Percentiles rank a stretch among this genome's conserved stretches.
phyloP scores from a whole-genome alignment of 2,329 filamentous ascomycete species.

The Coniochaeta sp. region DNA sequence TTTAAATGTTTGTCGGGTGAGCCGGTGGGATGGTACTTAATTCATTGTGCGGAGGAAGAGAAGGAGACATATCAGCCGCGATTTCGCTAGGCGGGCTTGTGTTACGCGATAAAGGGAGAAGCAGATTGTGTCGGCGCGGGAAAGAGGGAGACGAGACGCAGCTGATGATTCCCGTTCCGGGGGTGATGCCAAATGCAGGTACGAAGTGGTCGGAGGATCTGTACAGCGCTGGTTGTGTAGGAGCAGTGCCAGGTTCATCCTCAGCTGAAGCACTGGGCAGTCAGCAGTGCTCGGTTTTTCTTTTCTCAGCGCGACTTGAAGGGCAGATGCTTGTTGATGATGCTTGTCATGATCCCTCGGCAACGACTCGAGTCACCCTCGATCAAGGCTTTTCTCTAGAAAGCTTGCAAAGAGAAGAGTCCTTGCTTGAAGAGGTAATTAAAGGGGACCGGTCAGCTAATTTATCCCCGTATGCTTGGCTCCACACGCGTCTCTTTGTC shows the following conservation, averaged over 20 bases:
- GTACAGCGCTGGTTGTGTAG: neutral
- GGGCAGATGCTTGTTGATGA: too few relatives aligned
- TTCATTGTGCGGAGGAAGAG: too few relatives aligned
- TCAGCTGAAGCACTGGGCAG: neutral
- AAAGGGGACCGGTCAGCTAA: constrained; percentile 1
- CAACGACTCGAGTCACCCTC: neutral
- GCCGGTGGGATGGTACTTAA: neutral
- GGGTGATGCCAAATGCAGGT: too few relatives aligned
- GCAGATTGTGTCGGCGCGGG: neutral
- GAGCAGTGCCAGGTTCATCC: neutral
- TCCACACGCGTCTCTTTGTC: neutral
- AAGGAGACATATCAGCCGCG: neutral
- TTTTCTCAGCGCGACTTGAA: too few relatives aligned
- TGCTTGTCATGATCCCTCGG: neutral
- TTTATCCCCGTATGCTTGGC: neutral
- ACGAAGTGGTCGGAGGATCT: neutral
- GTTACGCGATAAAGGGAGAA: neutral
- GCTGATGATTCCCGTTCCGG: too few relatives aligned
- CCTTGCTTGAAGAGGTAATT: constrained; percentile 1
- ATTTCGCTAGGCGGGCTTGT: too few relatives aligned
- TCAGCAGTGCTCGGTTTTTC: too few relatives aligned
- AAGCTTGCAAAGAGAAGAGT: neutral
- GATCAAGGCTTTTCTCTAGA: neutral
- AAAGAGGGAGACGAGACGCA: neutral
- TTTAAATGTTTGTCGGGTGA: neutral